phyloP scores from a whole-genome alignment of 1,284 basidiomycete genomes.

The Ceratobasidium sp. region DNA sequence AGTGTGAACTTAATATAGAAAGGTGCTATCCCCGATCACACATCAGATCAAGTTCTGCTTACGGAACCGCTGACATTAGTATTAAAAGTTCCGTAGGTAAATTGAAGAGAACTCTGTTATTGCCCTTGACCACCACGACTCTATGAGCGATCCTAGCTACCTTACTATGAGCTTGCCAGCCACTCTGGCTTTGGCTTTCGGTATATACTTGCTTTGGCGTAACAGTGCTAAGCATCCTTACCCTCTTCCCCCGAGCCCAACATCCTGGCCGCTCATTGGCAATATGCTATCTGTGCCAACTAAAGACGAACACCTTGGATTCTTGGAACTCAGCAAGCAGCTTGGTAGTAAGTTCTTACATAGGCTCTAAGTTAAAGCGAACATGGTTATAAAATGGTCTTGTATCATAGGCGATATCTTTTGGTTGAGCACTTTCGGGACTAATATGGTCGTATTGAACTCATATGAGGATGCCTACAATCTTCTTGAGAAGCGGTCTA shows the following conservation, averaged over 20 bases:
- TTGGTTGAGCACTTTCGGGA: slow-evolving; percentile 59
- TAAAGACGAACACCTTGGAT: slow-evolving; percentile 28
- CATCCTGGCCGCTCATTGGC: slow-evolving; percentile 27
- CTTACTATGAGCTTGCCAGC: background rate
- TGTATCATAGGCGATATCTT: slow-evolving; percentile 55
- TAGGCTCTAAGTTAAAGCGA: background rate
- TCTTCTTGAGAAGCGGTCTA: slow-evolving; percentile 61
- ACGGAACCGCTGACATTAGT: too few relatives aligned
- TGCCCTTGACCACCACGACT: slow-evolving; percentile 1
- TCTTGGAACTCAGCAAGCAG: slow-evolving; percentile 31
- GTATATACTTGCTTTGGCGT: background rate
- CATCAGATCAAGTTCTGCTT: too few relatives aligned
- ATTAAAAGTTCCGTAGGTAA: background rate
- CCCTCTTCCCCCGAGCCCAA: slow-evolving; percentile 37
- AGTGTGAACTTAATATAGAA: too few relatives aligned
- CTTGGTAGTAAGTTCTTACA: slow-evolving; percentile 17
- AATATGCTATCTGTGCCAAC: slow-evolving; percentile 33
- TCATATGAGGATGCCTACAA: slow-evolving; percentile 59
- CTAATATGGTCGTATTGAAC: slow-evolving; percentile 61
- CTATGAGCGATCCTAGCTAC: background rate
- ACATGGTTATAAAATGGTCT: background rate
- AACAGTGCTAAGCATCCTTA: background rate
- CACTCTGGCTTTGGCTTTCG: background rate
- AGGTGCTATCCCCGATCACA: too few relatives aligned
- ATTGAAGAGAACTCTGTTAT: background rate